Conservation (phyloP, 1,284 basidiomycete genomes). For the Cryptococcus sp. region DNA sequence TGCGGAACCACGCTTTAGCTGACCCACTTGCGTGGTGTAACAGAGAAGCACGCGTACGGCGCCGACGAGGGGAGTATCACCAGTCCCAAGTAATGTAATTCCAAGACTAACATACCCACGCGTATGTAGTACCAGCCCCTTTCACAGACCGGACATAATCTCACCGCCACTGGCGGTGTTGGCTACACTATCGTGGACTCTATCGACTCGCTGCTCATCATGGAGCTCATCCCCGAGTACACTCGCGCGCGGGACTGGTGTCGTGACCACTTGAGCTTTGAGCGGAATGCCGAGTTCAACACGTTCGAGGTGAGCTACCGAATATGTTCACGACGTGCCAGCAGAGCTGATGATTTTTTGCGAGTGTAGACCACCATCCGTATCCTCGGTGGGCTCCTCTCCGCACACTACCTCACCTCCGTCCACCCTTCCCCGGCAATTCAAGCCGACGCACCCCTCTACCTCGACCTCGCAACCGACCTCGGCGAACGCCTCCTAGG, state of each 20-base stretch:
- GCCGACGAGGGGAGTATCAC: slow-evolving; percentile 60
- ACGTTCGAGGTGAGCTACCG: slow-evolving; percentile 75
- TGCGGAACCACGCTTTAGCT: no score
- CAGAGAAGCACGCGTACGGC: slow-evolving; percentile 79
- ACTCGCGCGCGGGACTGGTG: slow-evolving; percentile 75
- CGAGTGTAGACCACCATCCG: slow-evolving; percentile 68
- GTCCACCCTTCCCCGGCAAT: slow-evolving; percentile 48
- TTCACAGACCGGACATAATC: slow-evolving; percentile 66
- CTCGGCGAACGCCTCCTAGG: slow-evolving; percentile 82
- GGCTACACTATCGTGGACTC: slow-evolving; percentile 82
- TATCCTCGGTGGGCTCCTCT: slow-evolving; percentile 74
- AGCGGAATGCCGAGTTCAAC: slow-evolving; percentile 75
- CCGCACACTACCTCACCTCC: slow-evolving; percentile 67
- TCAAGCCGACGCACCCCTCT: slow-evolving; percentile 59
- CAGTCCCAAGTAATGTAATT: neutral
- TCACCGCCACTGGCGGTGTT: slow-evolving; percentile 70
- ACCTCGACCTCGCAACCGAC: slow-evolving; percentile 70
- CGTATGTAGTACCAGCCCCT: slow-evolving; percentile 67
- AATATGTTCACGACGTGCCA: no score
- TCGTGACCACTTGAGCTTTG: slow-evolving; percentile 64
- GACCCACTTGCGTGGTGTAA: neutral
- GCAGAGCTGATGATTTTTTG: neutral
- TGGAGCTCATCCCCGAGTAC: slow-evolving; percentile 79
- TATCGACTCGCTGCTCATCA: slow-evolving; percentile 80
- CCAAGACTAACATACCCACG: neutral